phyloP scores from a whole-genome alignment of 441 rosid species.

The Populus hybrid region DNA sequence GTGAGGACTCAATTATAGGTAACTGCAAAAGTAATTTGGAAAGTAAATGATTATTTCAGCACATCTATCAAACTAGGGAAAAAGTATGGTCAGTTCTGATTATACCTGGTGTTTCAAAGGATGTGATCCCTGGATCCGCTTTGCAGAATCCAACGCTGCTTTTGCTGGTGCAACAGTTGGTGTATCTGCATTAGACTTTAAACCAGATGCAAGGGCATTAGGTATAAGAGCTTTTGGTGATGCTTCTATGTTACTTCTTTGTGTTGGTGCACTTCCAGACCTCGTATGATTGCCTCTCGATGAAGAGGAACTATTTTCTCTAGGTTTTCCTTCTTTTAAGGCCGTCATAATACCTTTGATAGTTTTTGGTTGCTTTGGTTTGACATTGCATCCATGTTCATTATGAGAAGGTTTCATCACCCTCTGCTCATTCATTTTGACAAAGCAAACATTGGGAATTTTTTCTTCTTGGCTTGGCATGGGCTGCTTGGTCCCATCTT shows the following conservation, averaged over 20 bases:
- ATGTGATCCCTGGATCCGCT: slow-evolving; percentile 48
- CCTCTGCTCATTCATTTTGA: slow-evolving; percentile 47
- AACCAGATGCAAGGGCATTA: slow-evolving; percentile 40
- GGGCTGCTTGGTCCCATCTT: slow-evolving; percentile 49
- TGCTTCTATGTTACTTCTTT: slow-evolving; percentile 50
- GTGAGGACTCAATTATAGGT: slow-evolving; percentile 50
- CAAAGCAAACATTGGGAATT: slow-evolving; percentile 29
- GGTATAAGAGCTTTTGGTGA: slow-evolving; percentile 63
- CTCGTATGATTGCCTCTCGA: slow-evolving; percentile 58
- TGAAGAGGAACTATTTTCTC: slow-evolving; percentile 73
- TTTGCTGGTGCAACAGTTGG: slow-evolving; percentile 36
- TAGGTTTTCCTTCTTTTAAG: slow-evolving; percentile 80
- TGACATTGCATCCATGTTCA: slow-evolving; percentile 44
- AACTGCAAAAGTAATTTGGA: slow-evolving; percentile 40
- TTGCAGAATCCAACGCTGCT: slow-evolving; percentile 45
- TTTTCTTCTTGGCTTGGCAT: slow-evolving; percentile 44
- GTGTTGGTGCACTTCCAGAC: slow-evolving; percentile 40
- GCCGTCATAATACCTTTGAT: slow-evolving; percentile 82
- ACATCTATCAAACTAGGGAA: not conserved
- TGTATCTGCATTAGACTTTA: slow-evolving; percentile 47
- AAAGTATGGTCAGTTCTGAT: not conserved
- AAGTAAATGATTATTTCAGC: not conserved
- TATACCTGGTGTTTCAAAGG: slow-evolving; percentile 74
- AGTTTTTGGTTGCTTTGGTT: slow-evolving; percentile 70
- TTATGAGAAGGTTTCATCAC: slow-evolving; percentile 34